Evolutionary conservation across 2,329 filamentous ascomycete genomes (phyloP).

Genomic region (Pseudogymnoascus sp.): DNA sequence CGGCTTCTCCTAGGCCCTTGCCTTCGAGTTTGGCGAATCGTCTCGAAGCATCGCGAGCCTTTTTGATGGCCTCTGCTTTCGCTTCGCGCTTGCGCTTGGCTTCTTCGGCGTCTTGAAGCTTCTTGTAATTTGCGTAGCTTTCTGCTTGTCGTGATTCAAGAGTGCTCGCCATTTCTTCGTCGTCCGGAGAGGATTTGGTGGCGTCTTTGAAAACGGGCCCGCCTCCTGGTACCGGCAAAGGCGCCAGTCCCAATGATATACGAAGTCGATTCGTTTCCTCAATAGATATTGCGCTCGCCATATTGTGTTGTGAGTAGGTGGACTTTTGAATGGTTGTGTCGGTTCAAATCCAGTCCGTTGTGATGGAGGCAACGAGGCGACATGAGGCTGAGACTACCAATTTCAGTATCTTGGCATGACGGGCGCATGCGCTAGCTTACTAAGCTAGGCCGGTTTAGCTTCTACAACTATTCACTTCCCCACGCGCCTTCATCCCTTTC

Average conservation of each 20-base stretch:
- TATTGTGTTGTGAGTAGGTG: constrained; percentile 13
- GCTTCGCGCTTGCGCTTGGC: constrained; percentile 72
- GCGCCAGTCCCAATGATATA: constrained; percentile 79
- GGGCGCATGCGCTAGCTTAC: constrained; percentile 8
- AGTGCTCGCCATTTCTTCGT: constrained; percentile 70
- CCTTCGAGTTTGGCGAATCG: constrained; percentile 70
- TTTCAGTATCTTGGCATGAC: neutral
- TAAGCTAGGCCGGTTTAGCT: constrained; percentile 10
- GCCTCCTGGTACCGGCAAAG: constrained; percentile 71
- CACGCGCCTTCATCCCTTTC: constrained; percentile 26
- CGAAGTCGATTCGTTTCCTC: constrained; percentile 93
- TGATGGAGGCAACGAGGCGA: neutral
- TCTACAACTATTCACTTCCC: constrained; percentile 21
- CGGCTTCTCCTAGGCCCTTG: constrained; percentile 70
- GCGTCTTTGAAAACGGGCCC: constrained; percentile 49
- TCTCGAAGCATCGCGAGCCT: constrained; percentile 75
- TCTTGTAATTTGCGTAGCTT: constrained; percentile 63
- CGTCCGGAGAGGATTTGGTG: constrained; percentile 32
- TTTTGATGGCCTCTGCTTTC: constrained; percentile 74
- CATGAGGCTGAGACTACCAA: constrained; percentile 4
- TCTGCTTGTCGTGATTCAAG: constrained; percentile 71
- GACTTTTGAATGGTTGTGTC: neutral
- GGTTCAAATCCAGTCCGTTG: neutral
- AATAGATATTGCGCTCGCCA: constrained; percentile 61
- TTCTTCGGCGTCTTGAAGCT: constrained; percentile 58